These are phyloP conservation scores for Iodosphaeria phyllophila DNA, from an alignment of 2,329 filamentous ascomycete species.

Conservation along the genomic window DNA sequence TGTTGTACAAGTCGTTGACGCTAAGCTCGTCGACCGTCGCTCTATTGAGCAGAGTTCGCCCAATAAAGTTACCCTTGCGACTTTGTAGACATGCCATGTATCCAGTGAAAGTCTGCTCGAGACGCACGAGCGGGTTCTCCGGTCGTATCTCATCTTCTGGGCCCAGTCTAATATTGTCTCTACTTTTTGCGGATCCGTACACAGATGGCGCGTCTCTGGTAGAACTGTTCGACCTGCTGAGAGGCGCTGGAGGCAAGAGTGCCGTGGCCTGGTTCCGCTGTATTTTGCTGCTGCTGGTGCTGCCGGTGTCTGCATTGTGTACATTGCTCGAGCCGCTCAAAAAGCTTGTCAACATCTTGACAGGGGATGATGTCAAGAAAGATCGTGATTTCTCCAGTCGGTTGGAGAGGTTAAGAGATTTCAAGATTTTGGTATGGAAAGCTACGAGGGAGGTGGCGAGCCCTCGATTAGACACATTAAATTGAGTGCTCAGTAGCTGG, in stretches of 20 bases:
- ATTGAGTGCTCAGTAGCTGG: slow-evolving; percentile 52
- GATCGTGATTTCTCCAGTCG: slow-evolving; percentile 46
- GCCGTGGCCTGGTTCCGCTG: slow-evolving; percentile 19
- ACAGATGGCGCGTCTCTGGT: slow-evolving; percentile 30
- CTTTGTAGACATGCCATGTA: slow-evolving; percentile 70
- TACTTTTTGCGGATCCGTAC: slow-evolving; percentile 33
- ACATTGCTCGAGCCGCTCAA: slow-evolving; percentile 40
- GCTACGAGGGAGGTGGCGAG: slow-evolving; percentile 53
- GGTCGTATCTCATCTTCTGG: slow-evolving; percentile 33
- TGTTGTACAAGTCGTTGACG: slow-evolving; percentile 83
- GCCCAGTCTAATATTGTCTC: slow-evolving; percentile 20
- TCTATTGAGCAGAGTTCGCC: slow-evolving; percentile 54
- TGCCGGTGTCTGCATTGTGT: slow-evolving; percentile 15
- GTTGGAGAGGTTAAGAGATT: slow-evolving; percentile 43
- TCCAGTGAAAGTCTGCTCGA: slow-evolving; percentile 73
- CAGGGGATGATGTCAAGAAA: slow-evolving; percentile 66
- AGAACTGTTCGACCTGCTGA: slow-evolving; percentile 15
- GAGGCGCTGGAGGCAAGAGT: slow-evolving; percentile 21
- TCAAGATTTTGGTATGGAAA: slow-evolving; percentile 61
- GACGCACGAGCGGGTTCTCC: slow-evolving; percentile 47
- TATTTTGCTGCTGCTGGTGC: slow-evolving; percentile 19
- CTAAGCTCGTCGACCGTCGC: slow-evolving; percentile 53
- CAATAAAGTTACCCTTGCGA: slow-evolving; percentile 73
- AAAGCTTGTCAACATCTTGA: slow-evolving; percentile 76
- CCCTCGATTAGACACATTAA: slow-evolving; percentile 43